These are phyloP conservation scores for Globisporangium yorkense DNA, from an alignment of 352 stramenopile species.

Conservation along the genomic window DNA sequence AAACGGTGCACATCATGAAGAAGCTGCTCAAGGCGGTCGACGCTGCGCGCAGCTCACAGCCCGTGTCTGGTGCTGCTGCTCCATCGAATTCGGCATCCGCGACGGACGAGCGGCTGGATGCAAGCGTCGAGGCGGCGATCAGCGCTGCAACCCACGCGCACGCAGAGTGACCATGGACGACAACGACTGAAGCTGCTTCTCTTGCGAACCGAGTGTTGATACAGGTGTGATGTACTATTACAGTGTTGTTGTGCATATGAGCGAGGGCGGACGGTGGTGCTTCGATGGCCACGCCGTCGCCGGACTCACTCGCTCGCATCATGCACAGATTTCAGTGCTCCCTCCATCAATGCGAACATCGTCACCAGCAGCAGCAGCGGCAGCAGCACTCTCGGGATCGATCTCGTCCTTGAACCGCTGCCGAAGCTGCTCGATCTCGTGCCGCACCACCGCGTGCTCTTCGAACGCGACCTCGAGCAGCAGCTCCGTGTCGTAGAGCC, in stretches of 20 bases:
- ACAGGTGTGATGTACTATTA: not conserved
- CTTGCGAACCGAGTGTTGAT: not conserved
- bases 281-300: no score
- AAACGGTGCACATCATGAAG: constrained; percentile 95
- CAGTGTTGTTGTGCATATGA: not conserved
- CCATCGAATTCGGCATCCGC: constrained; percentile 15
- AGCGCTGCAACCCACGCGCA: constrained; percentile 39
- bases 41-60: constrained; percentile 10
- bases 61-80: no score
- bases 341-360: no score
- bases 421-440: constrained; percentile 18
- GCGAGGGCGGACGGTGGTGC: no score
- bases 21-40: constrained; percentile 81
- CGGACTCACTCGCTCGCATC: no score
- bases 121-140: constrained; percentile 58
- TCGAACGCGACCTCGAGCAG: constrained; percentile 51
- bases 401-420: not conserved
- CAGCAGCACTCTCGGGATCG: not conserved
- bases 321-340: no score
- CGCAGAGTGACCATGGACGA: no score
- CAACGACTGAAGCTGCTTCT: no score
- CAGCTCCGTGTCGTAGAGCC: constrained; percentile 52
- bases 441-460: constrained; percentile 35
- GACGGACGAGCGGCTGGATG: constrained; percentile 31
- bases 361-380: not conserved